Conservation (phyloP, 805 yeast genomes). For the Priceomyces fermenticarens region DNA sequence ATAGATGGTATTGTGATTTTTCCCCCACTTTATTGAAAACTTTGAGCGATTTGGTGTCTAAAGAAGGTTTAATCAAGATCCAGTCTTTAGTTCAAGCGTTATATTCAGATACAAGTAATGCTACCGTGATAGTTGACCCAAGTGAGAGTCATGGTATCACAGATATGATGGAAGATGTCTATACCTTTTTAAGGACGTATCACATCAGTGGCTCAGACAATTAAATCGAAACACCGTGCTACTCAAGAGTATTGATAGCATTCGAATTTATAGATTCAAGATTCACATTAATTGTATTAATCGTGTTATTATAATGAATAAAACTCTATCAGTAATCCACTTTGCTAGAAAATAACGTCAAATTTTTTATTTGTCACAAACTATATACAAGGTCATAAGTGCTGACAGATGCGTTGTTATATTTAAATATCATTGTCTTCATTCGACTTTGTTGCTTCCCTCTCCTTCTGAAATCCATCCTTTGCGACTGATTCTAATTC, state of each 20-base stretch:
- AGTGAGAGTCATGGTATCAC: slow-evolving; percentile 51
- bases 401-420: too few species aligned
- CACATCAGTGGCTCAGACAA: slow-evolving; percentile 43
- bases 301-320: too few species aligned
- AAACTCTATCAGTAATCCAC: too few species aligned
- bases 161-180: slow-evolving; percentile 52
- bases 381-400: too few species aligned
- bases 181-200: slow-evolving; percentile 46
- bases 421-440: background rate
- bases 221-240: slow-evolving; percentile 8
- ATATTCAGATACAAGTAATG: slow-evolving; percentile 41
- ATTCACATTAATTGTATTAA: too few species aligned
- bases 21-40: slow-evolving; percentile 64
- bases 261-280: too few species aligned
- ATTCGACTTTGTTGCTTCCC: slow-evolving; percentile 8
- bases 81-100: slow-evolving; percentile 68
- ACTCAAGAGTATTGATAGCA: too few species aligned
- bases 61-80: slow-evolving; percentile 77
- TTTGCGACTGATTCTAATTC: slow-evolving; percentile 34
- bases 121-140: slow-evolving; percentile 14
- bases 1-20: slow-evolving; percentile 94
- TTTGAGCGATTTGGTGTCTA: slow-evolving; percentile 59
- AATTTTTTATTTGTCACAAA: too few species aligned
- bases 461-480: slow-evolving; percentile 32
- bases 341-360: too few species aligned